Conservation (phyloP, 192 early-diverging fungal species). For the Phycomyces nitens region DNA sequence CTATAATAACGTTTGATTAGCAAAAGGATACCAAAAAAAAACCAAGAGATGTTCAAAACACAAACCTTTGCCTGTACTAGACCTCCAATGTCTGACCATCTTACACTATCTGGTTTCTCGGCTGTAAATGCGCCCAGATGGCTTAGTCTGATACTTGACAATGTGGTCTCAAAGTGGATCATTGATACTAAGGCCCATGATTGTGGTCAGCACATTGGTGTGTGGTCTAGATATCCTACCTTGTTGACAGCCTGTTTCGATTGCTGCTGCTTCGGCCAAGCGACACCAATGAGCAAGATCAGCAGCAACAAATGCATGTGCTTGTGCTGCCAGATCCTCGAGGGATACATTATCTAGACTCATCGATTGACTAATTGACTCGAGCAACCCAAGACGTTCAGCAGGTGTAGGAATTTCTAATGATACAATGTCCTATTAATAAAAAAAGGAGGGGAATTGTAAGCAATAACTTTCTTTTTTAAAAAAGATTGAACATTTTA, state of each 20-base stretch:
- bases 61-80: conserved; percentile 56
- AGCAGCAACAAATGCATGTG: conserved; percentile 55
- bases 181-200: conserved; percentile 8
- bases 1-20: conserved; percentile 29
- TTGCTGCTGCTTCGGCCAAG: conserved; percentile 18
- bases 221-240: no score
- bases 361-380: not conserved
- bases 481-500: not conserved
- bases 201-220: conserved; percentile 23
- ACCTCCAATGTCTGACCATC: conserved; percentile 83
- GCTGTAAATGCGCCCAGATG: conserved; percentile 34
- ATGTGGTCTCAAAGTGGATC: conserved; percentile 38
- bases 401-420: conserved; percentile 51
- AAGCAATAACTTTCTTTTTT: not conserved
- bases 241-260: conserved; percentile 12
- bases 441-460: no score
- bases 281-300: conserved; percentile 49
- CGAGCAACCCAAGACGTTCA: conserved; percentile 44
- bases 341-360: not conserved
- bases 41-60: no score
- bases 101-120: conserved; percentile 46
- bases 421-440: conserved; percentile 38
- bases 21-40: no score
- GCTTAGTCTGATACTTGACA: conserved; percentile 30
- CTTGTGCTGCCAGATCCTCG: conserved; percentile 22